Conservation (phyloP, 176 grass and related monocot genomes). For the Avena insularis region DNA sequence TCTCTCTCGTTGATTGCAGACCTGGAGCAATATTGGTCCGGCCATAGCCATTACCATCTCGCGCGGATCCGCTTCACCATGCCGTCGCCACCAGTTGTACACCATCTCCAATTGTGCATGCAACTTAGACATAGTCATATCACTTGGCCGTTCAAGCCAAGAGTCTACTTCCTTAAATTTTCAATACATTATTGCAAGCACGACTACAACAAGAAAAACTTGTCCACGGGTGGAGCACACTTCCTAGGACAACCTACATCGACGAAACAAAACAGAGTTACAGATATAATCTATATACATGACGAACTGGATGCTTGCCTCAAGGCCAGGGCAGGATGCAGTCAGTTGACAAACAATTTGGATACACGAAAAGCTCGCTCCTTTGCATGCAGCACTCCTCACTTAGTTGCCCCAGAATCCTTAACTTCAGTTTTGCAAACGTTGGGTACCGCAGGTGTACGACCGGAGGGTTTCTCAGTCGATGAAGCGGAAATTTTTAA, state of each 20-base stretch:
- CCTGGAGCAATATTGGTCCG: too few relatives aligned
- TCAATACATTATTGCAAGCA: conserved; percentile 48
- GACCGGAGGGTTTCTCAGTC: not conserved
- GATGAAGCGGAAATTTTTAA: conserved; percentile 33
- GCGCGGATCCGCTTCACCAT: too few relatives aligned
- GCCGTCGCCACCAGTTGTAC: too few relatives aligned
- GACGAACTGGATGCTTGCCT: conserved; percentile 39
- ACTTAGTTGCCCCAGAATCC: conserved; percentile 6
- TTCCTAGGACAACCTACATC: conserved; percentile 36
- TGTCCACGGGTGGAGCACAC: conserved; percentile 24
- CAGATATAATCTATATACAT: conserved; percentile 54
- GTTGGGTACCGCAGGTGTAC: not conserved
- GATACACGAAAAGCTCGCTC: conserved; percentile 35
- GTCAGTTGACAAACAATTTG: conserved; percentile 36
- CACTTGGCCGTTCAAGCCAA: not conserved
- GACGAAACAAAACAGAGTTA: conserved; percentile 44
- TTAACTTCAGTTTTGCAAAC: conserved; percentile 21
- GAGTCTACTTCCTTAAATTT: conserved; percentile 22
- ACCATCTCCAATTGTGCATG: too few relatives aligned
- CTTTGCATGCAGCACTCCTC: conserved; percentile 16
- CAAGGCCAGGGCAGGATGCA: not conserved
- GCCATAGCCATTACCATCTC: too few relatives aligned
- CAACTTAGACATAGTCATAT: too few relatives aligned
- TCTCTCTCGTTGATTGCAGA: too few relatives aligned
- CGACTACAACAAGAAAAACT: conserved; percentile 44